phyloP scores from a whole-genome alignment of 345 rosid species.

The Syzygium aromaticum region DNA sequence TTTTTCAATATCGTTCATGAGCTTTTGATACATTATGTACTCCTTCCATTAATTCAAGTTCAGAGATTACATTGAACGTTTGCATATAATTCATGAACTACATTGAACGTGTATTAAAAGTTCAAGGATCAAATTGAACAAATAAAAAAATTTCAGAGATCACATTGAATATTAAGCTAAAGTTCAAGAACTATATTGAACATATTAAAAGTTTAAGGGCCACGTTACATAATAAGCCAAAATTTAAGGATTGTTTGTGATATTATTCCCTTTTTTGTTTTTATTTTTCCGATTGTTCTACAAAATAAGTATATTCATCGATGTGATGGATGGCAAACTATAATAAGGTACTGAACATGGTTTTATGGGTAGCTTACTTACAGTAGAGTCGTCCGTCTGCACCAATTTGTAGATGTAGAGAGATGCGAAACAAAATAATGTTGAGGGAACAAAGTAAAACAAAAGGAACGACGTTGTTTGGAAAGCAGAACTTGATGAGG shows the following conservation, averaged over 20 bases:
- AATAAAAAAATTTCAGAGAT: too few relatives aligned
- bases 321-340: not conserved
- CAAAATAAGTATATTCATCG: not conserved
- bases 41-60: too few relatives aligned
- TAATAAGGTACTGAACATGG: not conserved
- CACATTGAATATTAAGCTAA: too few relatives aligned
- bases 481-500: not conserved
- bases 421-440: not conserved
- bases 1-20: too few relatives aligned
- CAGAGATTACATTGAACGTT: too few relatives aligned
- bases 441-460: not conserved
- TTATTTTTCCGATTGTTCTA: not conserved
- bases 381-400: not conserved
- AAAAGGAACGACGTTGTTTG: not conserved
- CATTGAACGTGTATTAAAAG: too few relatives aligned
- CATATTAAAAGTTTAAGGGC: fast-evolving
- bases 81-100: too few relatives aligned
- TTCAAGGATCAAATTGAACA: too few relatives aligned
- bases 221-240: too few relatives aligned
- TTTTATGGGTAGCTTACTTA: not conserved
- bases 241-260: too few relatives aligned
- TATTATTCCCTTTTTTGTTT: not conserved
- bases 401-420: not conserved
- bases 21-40: too few relatives aligned
- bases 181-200: too few relatives aligned